Base-by-base conservation (phyloP, 2,329 filamentous ascomycete species). In the Pseudofabraea citricarpa region DNA sequence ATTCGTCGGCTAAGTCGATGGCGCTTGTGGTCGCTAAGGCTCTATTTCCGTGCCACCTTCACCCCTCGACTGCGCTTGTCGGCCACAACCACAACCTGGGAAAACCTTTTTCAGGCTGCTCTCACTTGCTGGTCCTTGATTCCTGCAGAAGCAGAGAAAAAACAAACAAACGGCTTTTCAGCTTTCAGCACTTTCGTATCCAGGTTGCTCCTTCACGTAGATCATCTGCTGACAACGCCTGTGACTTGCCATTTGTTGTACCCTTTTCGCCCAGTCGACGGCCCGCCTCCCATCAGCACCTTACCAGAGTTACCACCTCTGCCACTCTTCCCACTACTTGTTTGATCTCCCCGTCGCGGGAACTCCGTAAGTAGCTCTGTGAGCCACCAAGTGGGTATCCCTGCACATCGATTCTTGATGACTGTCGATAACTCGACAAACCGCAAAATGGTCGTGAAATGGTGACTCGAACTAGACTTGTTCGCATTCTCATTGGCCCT, bases 1-100 rank as follows among this genome's bases (percentile, higher is more conserved):
- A 58, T 58, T 58, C 53, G 55, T 58, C 49, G 53, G 51, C 47
- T 54, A 52, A 50, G 46, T 41, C 36, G 46, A 52, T 47, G 45
- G 53, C 56, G 56, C 56, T 56, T 56, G 51, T 57, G 44, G 45
- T 37, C 19, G 15, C 23, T 22, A 46, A 46, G 35, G 15, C 32
- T 43, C 52, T 55, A 52, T 50, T 53, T 50, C 47, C 27, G 44
- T 44, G 41, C 41, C 42, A 47, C 47, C 41, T 19, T 36, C 6
- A 19, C 53, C 47, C 50, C 31, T 36, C 21, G 27, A 27, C 32
- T 43, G 27, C 40, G 35, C 38, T 38, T 21, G 37, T 37, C 27
- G n/a, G n/a, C n/a, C n/a, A n/a, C n/a, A n/a, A n/a, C n/a, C n/a
- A n/a, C n/a, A n/a, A n/a, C n/a, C n/a, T n/a, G n/a, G n/a, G n/a